Evolutionary conservation across 1,139 yeast species (phyloP), one percentile per base, ranked within the genome.

Genomic region (Taiozyma sp.): DNA sequence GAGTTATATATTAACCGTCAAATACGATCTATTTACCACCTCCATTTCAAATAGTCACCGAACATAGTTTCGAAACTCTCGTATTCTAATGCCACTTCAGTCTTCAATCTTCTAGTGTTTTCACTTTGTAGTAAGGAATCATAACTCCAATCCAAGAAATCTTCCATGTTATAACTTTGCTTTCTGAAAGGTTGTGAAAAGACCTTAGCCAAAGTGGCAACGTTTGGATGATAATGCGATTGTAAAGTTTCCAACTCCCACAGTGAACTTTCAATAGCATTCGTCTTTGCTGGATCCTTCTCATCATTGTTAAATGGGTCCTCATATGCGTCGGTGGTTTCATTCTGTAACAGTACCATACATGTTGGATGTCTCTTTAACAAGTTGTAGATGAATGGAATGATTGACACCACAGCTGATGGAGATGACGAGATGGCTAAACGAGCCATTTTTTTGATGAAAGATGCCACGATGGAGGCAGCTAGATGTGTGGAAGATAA

Each of bases 151-250:
- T 91, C 97, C 63, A 93, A 72, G 71, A 93, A 93, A 67, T 93
- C 99, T 65, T 93, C 99, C 74, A 93, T 75, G 63, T 88, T 87
- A 67, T 95, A 93, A 60, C 79, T 79, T 52, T 87, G 85, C 67
- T 93, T 95, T 63, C 85, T 81, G 70, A 93, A 91, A 3, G 97
- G 97, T 66, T 93, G 97, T 24, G 83, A 77, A 65, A 88, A 86
- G 42, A 93, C 88, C 64, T 82, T 85, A 13, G 97, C 97, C 60
- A 93, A 73, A 0, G 97, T 87, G 2, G 97, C 93, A 22, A 95
- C 88, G 62, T 93, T 93, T 11, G 99, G 98, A 68, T 93, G 98
- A 64, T 89, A 93, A 67, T 93, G 99, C n/a, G 79, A 70, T 75
- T 85, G 82, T 53, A 88, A 70, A 0, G 95, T 76, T 55, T 87